A percentile compares a stretch with the other conserved stretches of the same genome.
These are phyloP conservation scores for Phytophthora colocasiae DNA, from an alignment of 352 stramenopile species.

Conservation along the genomic window DNA sequence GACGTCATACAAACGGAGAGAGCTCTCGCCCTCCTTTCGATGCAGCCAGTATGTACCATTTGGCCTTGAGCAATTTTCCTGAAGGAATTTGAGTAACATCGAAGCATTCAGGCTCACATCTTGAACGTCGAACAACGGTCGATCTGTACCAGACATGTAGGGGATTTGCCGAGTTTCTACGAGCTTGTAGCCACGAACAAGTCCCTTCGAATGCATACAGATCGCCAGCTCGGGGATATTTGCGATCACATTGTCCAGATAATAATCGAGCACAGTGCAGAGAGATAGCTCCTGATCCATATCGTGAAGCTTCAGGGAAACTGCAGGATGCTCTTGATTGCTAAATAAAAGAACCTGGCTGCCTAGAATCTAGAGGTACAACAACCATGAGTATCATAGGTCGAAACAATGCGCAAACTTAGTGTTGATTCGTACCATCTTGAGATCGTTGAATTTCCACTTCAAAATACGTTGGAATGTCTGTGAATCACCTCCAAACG, in stretches of 20 bases:
- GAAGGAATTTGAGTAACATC: slow-evolving; percentile 88
- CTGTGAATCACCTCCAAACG: slow-evolving; percentile 42
- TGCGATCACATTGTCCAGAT: slow-evolving; percentile 88
- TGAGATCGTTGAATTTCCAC: slow-evolving; percentile 89
- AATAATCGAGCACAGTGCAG: slow-evolving; percentile 86
- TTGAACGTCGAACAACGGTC: slow-evolving; percentile 82
- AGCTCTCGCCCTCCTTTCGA: slow-evolving; percentile 81
- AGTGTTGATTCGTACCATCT: slow-evolving; percentile 61
- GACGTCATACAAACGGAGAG: slow-evolving; percentile 84
- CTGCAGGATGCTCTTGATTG: slow-evolving; percentile 82
- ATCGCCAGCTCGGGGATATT: slow-evolving; percentile 89
- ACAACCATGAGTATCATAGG: background rate
- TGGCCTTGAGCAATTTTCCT: slow-evolving; percentile 83
- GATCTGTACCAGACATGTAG: slow-evolving; percentile 69
- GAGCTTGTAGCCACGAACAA: slow-evolving; percentile 88
- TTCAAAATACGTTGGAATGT: slow-evolving; percentile 83
- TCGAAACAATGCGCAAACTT: background rate
- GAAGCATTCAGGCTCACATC: slow-evolving; percentile 89
- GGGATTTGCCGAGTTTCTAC: slow-evolving; percentile 86
- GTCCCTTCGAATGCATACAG: slow-evolving; percentile 87
- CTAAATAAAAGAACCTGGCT: slow-evolving; percentile 87
- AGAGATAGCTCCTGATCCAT: slow-evolving; percentile 88
- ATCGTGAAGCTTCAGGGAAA: slow-evolving; percentile 87
- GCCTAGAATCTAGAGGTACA: slow-evolving; percentile 61
- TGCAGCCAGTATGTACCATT: slow-evolving; percentile 89